These are phyloP conservation scores for Tulasnella sp. DNA, from an alignment of 768 basidiomycete species.

Conservation along the genomic window DNA sequence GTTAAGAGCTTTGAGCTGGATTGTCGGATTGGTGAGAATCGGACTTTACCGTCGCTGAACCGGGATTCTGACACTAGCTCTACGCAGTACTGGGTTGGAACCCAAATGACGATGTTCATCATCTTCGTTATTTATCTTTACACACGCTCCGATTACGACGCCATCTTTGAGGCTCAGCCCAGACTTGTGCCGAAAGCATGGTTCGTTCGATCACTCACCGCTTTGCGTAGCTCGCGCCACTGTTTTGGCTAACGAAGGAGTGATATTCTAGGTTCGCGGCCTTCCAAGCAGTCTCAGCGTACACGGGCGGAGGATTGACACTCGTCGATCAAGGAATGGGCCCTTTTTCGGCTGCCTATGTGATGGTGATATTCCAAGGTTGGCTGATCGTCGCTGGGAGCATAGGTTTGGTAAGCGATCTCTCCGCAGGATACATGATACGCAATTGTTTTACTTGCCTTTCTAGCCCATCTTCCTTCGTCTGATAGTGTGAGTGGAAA, in stretches of 20 bases:
- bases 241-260: not conserved
- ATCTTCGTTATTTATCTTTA: slow-evolving; percentile 78
- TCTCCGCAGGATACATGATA: not conserved
- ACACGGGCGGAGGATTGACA: slow-evolving; percentile 82
- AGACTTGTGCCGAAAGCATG: slow-evolving; percentile 38
- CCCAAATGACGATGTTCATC: slow-evolving; percentile 63
- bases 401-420: not conserved
- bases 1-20: slow-evolving; percentile 70
- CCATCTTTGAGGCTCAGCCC: slow-evolving; percentile 52
- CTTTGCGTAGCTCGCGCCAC: not conserved
- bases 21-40: slow-evolving; percentile 65
- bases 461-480: slow-evolving; percentile 11
- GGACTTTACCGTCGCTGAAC: not conserved
- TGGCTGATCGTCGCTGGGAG: slow-evolving; percentile 15
- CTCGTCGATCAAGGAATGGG: slow-evolving; percentile 54
- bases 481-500: not conserved
- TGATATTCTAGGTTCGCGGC: slow-evolving; percentile 59
- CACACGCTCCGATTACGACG: slow-evolving; percentile 49
- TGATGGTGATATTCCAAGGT: slow-evolving; percentile 9
- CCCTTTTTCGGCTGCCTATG: not conserved
- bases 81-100: slow-evolving; percentile 66
- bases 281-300: slow-evolving; percentile 80
- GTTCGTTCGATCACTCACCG: not conserved
- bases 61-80: not conserved
- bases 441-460: not conserved